Evolutionary conservation across 2,329 filamentous ascomycete species (phyloP).

Genomic region (Cladosporium cucumerinum): DNA sequence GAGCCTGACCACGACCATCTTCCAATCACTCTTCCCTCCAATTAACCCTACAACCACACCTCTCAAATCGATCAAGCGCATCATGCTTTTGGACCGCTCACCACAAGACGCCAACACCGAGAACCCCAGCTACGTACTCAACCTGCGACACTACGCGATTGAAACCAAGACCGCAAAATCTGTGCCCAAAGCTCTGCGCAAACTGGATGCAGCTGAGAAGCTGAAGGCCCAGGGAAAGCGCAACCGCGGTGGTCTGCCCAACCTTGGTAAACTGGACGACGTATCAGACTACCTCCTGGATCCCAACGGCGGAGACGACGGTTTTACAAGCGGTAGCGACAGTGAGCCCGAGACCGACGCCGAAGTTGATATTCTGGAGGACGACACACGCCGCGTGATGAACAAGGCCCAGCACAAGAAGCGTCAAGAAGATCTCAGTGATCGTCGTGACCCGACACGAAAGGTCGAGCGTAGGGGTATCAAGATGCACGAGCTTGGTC

Average conservation of each 20-base stretch:
- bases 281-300: constrained; percentile 94
- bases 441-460: constrained; percentile 35
- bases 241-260: constrained; percentile 61
- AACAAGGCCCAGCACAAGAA: constrained; percentile 47
- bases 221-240: constrained; percentile 51
- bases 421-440: constrained; percentile 21
- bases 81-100: constrained; percentile 79
- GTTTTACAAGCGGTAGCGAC: constrained; percentile 89
- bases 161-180: constrained; percentile 77
- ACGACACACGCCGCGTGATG: constrained; percentile 61
- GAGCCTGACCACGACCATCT: constrained; percentile 85
- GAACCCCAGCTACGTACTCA: constrained; percentile 64
- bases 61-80: constrained; percentile 85
- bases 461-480: constrained; percentile 79
- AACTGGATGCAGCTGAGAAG: constrained; percentile 82
- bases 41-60: constrained; percentile 91
- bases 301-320: constrained; percentile 55
- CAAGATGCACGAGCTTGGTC: constrained; percentile 87
- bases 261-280: constrained; percentile 85
- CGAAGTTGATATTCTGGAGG: constrained; percentile 77
- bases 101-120: constrained; percentile 28
- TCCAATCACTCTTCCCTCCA: constrained; percentile 92
- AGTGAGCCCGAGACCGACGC: constrained; percentile 92
- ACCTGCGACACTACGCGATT: constrained; percentile 91
- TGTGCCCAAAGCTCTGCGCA: constrained; percentile 76